Conservation (phyloP, 1,284 basidiomycete genomes). For the Fomitopsis betulina region DNA sequence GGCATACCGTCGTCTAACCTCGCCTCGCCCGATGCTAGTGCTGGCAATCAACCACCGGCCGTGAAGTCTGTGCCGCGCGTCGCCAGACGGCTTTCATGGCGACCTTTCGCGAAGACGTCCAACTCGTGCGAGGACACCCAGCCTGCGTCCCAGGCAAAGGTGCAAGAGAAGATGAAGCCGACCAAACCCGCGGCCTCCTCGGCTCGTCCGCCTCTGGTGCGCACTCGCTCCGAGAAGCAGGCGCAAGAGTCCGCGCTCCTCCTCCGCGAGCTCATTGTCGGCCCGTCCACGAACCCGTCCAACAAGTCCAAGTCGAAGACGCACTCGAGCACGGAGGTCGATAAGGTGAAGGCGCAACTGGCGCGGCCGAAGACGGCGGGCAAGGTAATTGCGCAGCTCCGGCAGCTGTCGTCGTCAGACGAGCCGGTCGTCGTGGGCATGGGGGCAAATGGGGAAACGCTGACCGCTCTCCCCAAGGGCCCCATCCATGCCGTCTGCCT, state of each 20-base stretch:
- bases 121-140: conserved; percentile 28
- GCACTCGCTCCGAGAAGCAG: conserved; percentile 47
- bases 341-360: conserved; percentile 68
- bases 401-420: conserved; percentile 35
- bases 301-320: conserved; percentile 30
- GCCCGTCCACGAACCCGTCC: conserved; percentile 35
- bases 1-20: not conserved
- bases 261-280: conserved; percentile 65
- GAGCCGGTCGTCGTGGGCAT: conserved; percentile 17
- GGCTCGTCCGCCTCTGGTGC: conserved; percentile 14
- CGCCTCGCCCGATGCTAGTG: not conserved
- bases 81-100: conserved; percentile 25
- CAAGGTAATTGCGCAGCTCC: conserved; percentile 64
- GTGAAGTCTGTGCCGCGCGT: conserved; percentile 5
- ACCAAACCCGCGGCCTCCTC: conserved; percentile 25
- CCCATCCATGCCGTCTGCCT: conserved; percentile 79
- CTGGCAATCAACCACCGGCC: not conserved
- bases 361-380: conserved; percentile 61
- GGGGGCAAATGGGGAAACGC: conserved; percentile 15
- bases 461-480: conserved; percentile 22
- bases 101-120: conserved; percentile 13
- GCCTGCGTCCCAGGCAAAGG: conserved; percentile 33
- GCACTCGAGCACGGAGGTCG: conserved; percentile 46
- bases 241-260: conserved; percentile 61
- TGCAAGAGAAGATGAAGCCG: conserved; percentile 32